Base-by-base conservation (phyloP, 305 asterid genomes). In the Fraxinus sp. region DNA sequence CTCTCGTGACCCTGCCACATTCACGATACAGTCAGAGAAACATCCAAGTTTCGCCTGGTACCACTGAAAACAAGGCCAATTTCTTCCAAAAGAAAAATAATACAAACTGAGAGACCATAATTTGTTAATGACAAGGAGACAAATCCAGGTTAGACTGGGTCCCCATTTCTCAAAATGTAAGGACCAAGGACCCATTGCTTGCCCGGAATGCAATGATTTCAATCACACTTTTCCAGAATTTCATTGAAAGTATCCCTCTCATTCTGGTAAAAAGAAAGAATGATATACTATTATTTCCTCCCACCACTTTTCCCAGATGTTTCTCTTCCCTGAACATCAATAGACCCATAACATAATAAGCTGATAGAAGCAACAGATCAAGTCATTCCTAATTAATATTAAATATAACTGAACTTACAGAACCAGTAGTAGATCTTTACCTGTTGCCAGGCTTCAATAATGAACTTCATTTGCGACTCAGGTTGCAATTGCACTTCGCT, bases 391-490 rank as follows among this genome's bases (percentile, higher is more conserved):
- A 62, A 44, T 46, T 78, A 59, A n/a, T 77, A 71, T 71, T 32
- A 76, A 26, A 78, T 46, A 22, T 9, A 70, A 76, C 52, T 32
- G 79, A 41, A 72, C 36, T 18, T 75, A 39, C 28, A 74, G 80
- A 37, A 83, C 75, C 44, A 32, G 36, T 44, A 70, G 59, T 32
- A 46, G 78, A 70, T 55, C 79, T 62, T 84, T 84, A 94, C 98
- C 98, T 95, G 99, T 86, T 91, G 95, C 97, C 97, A 95, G 37
- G 98, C 97, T 80, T 95, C 99, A 55, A 89, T 76, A 81, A 93
- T 87, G 85, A 95, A 95, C 88, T 89, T 92, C 92, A 95, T 30
- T 84, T 93, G 94, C 10, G 98, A 89, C 88, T 89, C 96, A 13
- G 98, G 97, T 83, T 90, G 95, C 68, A 84, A 85, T 85, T 93